phyloP scores from a whole-genome alignment of 2,329 filamentous ascomycete species.

The Esteya vermicola region DNA sequence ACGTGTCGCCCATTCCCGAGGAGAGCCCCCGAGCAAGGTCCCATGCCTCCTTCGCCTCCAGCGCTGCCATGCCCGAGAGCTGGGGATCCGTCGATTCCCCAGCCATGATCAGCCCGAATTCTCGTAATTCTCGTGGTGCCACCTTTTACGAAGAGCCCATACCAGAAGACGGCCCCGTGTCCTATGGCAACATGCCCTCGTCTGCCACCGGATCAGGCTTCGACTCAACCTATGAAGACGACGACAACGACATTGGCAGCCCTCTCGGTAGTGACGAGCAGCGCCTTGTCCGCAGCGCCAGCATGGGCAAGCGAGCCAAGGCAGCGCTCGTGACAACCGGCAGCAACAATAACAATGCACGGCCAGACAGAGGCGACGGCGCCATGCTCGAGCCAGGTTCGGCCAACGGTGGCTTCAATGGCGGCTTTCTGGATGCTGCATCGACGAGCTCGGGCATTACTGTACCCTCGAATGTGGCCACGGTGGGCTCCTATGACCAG shows the following conservation, averaged over 20 bases:
- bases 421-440: too few relatives aligned
- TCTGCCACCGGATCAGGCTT: too few relatives aligned
- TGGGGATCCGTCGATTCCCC: constrained; percentile 42
- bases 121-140: too few relatives aligned
- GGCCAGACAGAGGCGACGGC: constrained; percentile 2
- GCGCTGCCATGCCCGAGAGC: constrained; percentile 54
- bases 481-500: constrained; percentile 12
- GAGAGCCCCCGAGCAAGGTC: constrained; percentile 46
- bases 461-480: constrained; percentile 15
- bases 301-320: constrained; percentile 45
- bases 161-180: constrained; percentile 27
- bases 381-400: too few relatives aligned
- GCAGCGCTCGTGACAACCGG: constrained; percentile 40
- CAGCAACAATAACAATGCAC: constrained; percentile 11
- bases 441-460: constrained; percentile 32
- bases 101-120: constrained; percentile 27
- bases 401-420: too few relatives aligned
- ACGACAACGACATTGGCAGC: constrained; percentile 22
- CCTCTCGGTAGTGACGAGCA: constrained; percentile 29
- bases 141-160: constrained; percentile 30
- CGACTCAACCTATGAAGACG: constrained; percentile 22
- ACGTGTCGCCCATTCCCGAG: constrained; percentile 63
- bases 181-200: too few relatives aligned
- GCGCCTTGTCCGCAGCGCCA: constrained; percentile 45
- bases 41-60: constrained; percentile 55